A percentile compares a stretch with the other conserved stretches of the same genome.
Conservation (phyloP, 1,284 basidiomycete genomes). For the Pyrrhoderma noxium region DNA sequence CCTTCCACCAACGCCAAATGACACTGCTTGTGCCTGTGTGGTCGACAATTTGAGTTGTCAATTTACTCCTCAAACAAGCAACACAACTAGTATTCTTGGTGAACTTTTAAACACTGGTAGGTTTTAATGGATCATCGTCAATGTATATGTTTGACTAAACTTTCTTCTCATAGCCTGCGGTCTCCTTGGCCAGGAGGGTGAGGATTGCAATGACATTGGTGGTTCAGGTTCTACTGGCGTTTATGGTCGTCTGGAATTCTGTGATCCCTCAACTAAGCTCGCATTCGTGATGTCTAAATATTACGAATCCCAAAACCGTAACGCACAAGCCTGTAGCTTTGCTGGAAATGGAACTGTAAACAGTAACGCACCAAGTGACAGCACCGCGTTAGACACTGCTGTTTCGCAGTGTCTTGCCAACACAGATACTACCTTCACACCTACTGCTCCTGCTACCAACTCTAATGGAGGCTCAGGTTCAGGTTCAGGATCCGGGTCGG, state of each 20-base stretch:
- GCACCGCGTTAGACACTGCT: slow-evolving; percentile 50
- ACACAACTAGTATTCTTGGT: slow-evolving; percentile 66
- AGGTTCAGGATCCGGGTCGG: slow-evolving; percentile 21
- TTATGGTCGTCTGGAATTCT: slow-evolving; percentile 72
- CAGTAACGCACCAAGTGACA: slow-evolving; percentile 42
- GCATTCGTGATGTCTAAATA: slow-evolving; percentile 80
- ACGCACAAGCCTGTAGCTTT: slow-evolving; percentile 65
- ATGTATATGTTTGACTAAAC: not conserved
- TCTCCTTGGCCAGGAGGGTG: slow-evolving; percentile 54
- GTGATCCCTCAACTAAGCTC: slow-evolving; percentile 74
- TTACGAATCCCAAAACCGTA: slow-evolving; percentile 59
- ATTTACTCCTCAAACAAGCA: slow-evolving; percentile 55
- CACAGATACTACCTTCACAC: slow-evolving; percentile 63
- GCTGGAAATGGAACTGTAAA: slow-evolving; percentile 79
- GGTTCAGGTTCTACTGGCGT: slow-evolving; percentile 66
- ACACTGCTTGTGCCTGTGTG: slow-evolving; percentile 73
- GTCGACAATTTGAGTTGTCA: slow-evolving; percentile 61
- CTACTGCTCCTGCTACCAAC: slow-evolving; percentile 38
- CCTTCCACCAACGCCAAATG: slow-evolving; percentile 80
- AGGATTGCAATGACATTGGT: slow-evolving; percentile 62
- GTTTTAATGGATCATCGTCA: not conserved
- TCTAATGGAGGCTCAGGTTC: slow-evolving; percentile 22
- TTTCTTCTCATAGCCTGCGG: slow-evolving; percentile 41
- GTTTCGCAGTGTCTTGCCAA: slow-evolving; percentile 66
- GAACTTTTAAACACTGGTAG: slow-evolving; percentile 49